A percentile compares a stretch with the other conserved stretches of the same genome.
These are phyloP conservation scores for Populus hybrid DNA, from an alignment of 441 rosid species.

Conservation along the genomic window DNA sequence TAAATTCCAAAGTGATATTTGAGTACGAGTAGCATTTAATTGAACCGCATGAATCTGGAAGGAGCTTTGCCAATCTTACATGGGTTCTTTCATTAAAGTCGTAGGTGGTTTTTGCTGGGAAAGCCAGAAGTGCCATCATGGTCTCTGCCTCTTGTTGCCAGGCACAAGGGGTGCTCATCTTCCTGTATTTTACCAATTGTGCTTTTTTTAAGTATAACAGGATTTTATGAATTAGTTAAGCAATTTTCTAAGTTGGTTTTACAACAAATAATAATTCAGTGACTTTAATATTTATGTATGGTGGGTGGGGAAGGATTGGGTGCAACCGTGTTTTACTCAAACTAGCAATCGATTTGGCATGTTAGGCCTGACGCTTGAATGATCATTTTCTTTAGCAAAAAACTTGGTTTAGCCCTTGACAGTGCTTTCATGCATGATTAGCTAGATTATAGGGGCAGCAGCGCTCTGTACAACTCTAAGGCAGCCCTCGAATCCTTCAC, in stretches of 20 bases:
- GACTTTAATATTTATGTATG: background rate
- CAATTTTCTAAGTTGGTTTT: background rate
- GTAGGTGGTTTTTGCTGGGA: background rate
- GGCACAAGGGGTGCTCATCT: background rate
- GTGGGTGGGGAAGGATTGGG: background rate
- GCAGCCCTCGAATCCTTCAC: constrained; percentile 43
- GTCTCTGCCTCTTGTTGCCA: background rate
- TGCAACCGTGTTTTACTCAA: background rate
- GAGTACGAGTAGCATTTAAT: background rate
- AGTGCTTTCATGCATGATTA: background rate
- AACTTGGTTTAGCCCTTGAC: background rate
- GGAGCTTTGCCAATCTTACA: background rate
- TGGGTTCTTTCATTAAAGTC: background rate
- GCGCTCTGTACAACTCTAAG: constrained; percentile 61
- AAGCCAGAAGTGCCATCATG: background rate
- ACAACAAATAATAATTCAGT: background rate
- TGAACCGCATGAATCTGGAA: background rate
- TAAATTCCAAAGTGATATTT: background rate
- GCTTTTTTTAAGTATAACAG: background rate
- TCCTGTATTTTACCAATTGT: background rate
- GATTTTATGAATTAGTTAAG: background rate
- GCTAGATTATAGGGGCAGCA: background rate
- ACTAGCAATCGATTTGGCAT: background rate
- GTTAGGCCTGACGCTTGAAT: background rate
- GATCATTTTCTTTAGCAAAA: background rate